Percentiles rank a stretch among this genome's conserved stretches.
Evolutionary conservation across 371 early-diverging fungal genomes (phyloP).

Genomic region (Circinella minor): DNA sequence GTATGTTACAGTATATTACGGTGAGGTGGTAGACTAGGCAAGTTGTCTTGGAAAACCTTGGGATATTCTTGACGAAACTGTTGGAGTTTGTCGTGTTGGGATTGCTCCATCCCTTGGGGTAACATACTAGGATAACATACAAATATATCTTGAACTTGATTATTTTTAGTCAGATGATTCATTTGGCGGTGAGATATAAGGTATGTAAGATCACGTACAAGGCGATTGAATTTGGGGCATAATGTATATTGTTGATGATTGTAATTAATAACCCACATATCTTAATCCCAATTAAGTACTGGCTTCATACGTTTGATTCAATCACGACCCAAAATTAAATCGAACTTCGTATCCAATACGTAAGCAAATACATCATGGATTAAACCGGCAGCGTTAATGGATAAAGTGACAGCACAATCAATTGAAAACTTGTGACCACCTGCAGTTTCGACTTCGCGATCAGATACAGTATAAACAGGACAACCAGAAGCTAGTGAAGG

Average conservation of each 20-base stretch:
- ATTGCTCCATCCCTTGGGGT: neutral
- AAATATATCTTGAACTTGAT: slow-evolving; percentile 1
- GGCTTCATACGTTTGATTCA: slow-evolving; percentile 15
- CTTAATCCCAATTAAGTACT: slow-evolving; percentile 10
- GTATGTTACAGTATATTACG: no score
- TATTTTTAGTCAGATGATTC: neutral
- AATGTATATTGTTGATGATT: neutral
- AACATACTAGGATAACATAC: neutral
- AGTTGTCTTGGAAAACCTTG: slow-evolving; percentile 9
- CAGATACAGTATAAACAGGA: neutral
- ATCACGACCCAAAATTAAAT: slow-evolving; percentile 17
- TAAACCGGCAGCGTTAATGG: slow-evolving; percentile 6
- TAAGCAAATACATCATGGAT: slow-evolving; percentile 3
- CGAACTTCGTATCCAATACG: slow-evolving; percentile 14
- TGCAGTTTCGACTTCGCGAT: slow-evolving; percentile 7
- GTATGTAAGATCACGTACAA: neutral
- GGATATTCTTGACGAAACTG: neutral
- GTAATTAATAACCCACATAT: neutral
- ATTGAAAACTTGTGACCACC: slow-evolving; percentile 8
- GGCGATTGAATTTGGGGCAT: neutral
- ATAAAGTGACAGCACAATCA: slow-evolving; percentile 6
- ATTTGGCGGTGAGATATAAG: slow-evolving; percentile 10
- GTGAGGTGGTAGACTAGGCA: slow-evolving; percentile 1
- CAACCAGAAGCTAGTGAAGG: slow-evolving; percentile 8
- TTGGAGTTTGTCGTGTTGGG: slow-evolving; percentile 4